These are phyloP conservation scores for Chlorella sp. DNA, from an alignment of 139 green algal genomes.

Conservation along the genomic window DNA sequence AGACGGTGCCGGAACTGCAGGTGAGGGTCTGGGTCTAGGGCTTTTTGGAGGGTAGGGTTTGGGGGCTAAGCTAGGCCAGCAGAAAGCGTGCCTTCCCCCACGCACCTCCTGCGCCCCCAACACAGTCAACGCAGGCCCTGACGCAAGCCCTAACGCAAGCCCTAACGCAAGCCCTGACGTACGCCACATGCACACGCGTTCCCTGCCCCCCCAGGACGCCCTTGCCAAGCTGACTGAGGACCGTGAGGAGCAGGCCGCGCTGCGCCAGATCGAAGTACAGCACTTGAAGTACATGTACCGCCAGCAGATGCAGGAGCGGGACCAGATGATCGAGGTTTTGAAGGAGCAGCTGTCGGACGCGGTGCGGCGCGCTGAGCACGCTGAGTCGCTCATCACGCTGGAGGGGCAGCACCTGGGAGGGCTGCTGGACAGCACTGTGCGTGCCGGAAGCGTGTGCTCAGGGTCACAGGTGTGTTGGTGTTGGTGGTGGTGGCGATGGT, in stretches of 20 bases:
- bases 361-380: not conserved
- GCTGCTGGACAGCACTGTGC: too few species aligned
- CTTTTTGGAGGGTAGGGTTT: too few species aligned
- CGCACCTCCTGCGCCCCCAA: not conserved
- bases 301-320: not conserved
- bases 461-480: too few species aligned
- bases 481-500: too few species aligned
- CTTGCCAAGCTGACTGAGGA: not conserved
- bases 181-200: not conserved
- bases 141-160: too few species aligned
- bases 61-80: too few species aligned
- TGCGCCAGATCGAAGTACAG: constrained; percentile 1
- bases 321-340: not conserved
- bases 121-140: too few species aligned
- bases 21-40: too few species aligned
- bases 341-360: not conserved
- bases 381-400: not conserved
- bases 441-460: too few species aligned
- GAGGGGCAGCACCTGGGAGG: too few species aligned
- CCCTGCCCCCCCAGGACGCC: not conserved
- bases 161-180: too few species aligned
- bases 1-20: not conserved
- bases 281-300: constrained; percentile 1
- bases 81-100: too few species aligned
- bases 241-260: not conserved